Conservation (phyloP, 2,329 filamentous ascomycete species). For the Exophiala bonariae region DNA sequence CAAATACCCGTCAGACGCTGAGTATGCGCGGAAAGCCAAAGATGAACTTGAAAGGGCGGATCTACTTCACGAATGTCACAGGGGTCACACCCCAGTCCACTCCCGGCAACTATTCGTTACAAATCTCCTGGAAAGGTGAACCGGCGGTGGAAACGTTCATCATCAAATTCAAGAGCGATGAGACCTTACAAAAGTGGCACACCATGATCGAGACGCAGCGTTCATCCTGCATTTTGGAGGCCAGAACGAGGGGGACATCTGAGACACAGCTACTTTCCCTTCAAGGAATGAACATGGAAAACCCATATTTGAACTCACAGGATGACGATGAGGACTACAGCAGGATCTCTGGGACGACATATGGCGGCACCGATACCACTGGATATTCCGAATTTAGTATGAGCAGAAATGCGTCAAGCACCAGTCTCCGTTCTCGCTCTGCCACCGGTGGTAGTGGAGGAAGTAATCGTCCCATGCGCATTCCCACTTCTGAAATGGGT, state of each 20-base stretch:
- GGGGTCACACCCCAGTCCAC: conserved; percentile 86
- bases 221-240: conserved; percentile 46
- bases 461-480: conserved; percentile 23
- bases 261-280: conserved; percentile 80
- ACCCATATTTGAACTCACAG: conserved; percentile 69
- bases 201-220: conserved; percentile 75
- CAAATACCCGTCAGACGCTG: conserved; percentile 67
- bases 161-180: conserved; percentile 89
- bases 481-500: conserved; percentile 17
- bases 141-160: conserved; percentile 96
- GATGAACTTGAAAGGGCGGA: conserved; percentile 90
- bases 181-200: conserved; percentile 91
- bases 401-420: conserved; percentile 71
- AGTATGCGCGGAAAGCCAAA: conserved; percentile 69
- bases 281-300: conserved; percentile 69
- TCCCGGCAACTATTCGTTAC: conserved; percentile 88
- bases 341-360: conserved; percentile 27
- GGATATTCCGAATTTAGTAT: conserved; percentile 52
- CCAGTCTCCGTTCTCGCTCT: conserved; percentile 73
- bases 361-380: conserved; percentile 32
- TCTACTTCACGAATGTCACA: conserved; percentile 99
- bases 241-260: conserved; percentile 52
- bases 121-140: conserved; percentile 98
- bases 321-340: conserved; percentile 52
- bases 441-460: conserved; percentile 63